Evolutionary conservation across 2,329 filamentous ascomycete genomes (phyloP).

Genomic region (Davidsoniella virescens): DNA sequence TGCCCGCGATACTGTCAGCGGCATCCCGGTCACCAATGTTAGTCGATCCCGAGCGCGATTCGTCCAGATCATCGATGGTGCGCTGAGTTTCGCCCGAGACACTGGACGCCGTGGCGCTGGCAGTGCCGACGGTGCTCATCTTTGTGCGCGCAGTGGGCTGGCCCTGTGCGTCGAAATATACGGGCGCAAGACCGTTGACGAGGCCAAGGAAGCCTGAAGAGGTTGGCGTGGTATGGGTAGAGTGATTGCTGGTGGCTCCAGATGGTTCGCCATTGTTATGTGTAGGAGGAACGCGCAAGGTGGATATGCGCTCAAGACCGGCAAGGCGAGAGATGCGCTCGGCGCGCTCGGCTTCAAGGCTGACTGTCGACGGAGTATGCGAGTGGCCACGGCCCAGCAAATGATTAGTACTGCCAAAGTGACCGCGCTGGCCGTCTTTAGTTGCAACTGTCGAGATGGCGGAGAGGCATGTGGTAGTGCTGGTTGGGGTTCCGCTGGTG

Average conservation of each 20-base stretch:
- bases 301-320: constrained; percentile 74
- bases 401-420: constrained; percentile 34
- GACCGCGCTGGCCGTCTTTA: constrained; percentile 86
- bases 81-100: constrained; percentile 35
- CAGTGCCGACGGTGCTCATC: constrained; percentile 83
- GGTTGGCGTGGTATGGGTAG: constrained; percentile 34
- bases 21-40: constrained; percentile 43
- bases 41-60: constrained; percentile 18
- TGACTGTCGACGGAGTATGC: constrained; percentile 46
- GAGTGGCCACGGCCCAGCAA: constrained; percentile 40
- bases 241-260: constrained; percentile 23
- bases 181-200: constrained; percentile 21
- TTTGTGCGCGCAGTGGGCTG: constrained; percentile 50
- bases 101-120: constrained; percentile 59
- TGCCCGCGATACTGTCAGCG: constrained; percentile 39
- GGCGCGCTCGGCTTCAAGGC: constrained; percentile 77
- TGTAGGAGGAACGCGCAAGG: constrained; percentile 40
- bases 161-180: constrained; percentile 68
- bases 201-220: constrained; percentile 27
- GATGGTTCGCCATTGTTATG: constrained; percentile 15
- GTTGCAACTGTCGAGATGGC: constrained; percentile 86
- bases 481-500: constrained; percentile 75
- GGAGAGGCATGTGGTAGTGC: constrained; percentile 79
- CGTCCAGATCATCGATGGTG: constrained; percentile 39
- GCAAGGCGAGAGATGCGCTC: constrained; percentile 90